A percentile compares a stretch with the other conserved stretches of the same genome.
Conservation (phyloP, 129 eudicot genomes). For the Chrysanthemum makinoi region DNA sequence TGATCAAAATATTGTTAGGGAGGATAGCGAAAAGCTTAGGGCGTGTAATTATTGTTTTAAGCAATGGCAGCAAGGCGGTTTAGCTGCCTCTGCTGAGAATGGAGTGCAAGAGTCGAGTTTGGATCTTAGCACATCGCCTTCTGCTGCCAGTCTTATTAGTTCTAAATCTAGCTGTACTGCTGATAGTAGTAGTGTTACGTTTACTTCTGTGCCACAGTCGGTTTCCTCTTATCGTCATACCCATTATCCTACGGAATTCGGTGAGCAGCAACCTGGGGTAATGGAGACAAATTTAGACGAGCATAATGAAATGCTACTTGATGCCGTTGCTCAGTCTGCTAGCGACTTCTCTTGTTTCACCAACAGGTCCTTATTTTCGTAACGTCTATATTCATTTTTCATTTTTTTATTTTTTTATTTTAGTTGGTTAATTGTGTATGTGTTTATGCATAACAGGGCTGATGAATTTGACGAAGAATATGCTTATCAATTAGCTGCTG, state of each 20-base stretch:
- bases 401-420: not conserved
- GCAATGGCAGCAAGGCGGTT: constrained; percentile 77
- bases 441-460: constrained; percentile 48
- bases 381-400: not conserved
- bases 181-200: constrained; percentile 66
- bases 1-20: constrained; percentile 25
- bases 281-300: constrained; percentile 47
- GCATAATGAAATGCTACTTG: constrained; percentile 37
- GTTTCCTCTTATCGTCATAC: constrained; percentile 31
- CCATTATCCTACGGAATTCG: constrained; percentile 36
- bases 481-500: constrained; percentile 47
- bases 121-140: constrained; percentile 59
- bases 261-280: constrained; percentile 50
- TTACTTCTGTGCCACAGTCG: constrained; percentile 63
- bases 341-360: constrained; percentile 36
- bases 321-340: constrained; percentile 33
- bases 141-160: constrained; percentile 64
- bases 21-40: constrained; percentile 79
- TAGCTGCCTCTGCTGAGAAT: constrained; percentile 47
- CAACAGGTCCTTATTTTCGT: constrained; percentile 54
- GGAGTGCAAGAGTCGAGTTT: constrained; percentile 48
- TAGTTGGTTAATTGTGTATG: not conserved
- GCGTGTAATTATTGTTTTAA: constrained; percentile 86
- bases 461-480: constrained; percentile 68
- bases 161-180: constrained; percentile 67